These are phyloP conservation scores for Gastrolobium villosum DNA, from an alignment of 306 rosid species.

Conservation along the genomic window DNA sequence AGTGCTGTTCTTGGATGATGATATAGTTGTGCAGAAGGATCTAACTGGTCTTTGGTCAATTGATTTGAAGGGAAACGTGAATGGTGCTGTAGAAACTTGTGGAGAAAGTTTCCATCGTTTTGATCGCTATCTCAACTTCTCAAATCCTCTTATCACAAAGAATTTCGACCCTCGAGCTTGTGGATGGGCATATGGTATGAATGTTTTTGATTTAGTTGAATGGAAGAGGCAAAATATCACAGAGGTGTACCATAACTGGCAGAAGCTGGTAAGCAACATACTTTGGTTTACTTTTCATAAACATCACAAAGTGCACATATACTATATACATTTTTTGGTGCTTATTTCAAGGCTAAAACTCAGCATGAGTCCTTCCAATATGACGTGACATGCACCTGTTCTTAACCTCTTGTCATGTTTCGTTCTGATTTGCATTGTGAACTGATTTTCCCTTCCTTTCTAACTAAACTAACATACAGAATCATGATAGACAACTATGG, in stretches of 20 bases:
- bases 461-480: conserved; percentile 58
- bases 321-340: background rate
- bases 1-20: conserved; percentile 94
- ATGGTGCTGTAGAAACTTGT: conserved; percentile 98
- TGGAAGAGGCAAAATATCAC: conserved; percentile 98
- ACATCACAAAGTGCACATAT: background rate
- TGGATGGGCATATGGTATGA: conserved; percentile 99
- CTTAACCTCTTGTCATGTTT: conserved; percentile 18
- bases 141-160: conserved; percentile 84
- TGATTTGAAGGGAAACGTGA: conserved; percentile 86
- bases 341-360: conserved; percentile 7
- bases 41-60: conserved; percentile 84
- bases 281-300: background rate
- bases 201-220: conserved; percentile 85
- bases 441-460: conserved; percentile 36
- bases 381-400: conserved; percentile 2
- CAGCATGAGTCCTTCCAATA: background rate
- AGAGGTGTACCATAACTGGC: conserved; percentile 93
- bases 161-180: conserved; percentile 92
- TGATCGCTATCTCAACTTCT: conserved; percentile 94
- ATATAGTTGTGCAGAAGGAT: conserved; percentile 91
- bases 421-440: conserved; percentile 20
- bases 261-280: conserved; percentile 78
- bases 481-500: conserved; percentile 91
- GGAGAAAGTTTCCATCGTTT: conserved; percentile 93